A percentile compares a stretch with the other conserved stretches of the same genome.
These are phyloP conservation scores for Nyctanthes arbortristis DNA, from an alignment of 257 asterid species.

Conservation along the genomic window DNA sequence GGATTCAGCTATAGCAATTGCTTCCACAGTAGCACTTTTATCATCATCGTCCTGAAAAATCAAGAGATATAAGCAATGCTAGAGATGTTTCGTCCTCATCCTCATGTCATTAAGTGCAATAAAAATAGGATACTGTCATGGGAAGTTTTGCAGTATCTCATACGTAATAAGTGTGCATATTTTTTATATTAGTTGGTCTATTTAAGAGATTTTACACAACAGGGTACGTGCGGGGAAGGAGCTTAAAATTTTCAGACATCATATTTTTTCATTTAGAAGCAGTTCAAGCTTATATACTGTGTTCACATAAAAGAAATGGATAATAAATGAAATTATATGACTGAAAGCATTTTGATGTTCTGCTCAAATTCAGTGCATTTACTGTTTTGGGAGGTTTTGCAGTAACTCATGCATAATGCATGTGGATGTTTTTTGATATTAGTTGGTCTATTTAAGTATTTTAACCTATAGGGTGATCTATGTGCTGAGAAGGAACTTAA, in stretches of 20 bases:
- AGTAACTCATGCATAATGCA: not conserved
- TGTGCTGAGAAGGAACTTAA: not conserved
- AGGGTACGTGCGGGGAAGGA: not conserved
- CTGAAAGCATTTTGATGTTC: too few species aligned
- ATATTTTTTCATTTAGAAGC: not conserved
- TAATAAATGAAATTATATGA: too few species aligned
- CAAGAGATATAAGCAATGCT: conserved; percentile 3
- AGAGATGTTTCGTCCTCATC: conserved; percentile 24
- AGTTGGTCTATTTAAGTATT: not conserved
- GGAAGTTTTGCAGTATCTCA: not conserved
- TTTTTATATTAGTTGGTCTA: not conserved
- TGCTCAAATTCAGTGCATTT: too few species aligned
- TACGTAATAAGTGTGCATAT: not conserved
- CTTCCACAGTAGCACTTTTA: conserved; percentile 23
- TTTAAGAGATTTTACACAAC: too few species aligned
- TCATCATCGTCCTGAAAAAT: conserved; percentile 45
- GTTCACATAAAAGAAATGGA: too few species aligned
- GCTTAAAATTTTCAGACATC: not conserved
- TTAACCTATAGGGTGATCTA: not conserved
- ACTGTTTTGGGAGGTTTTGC: not conserved
- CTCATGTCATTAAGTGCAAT: not conserved
- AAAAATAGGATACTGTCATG: not conserved
- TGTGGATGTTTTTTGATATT: not conserved
- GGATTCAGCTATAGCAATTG: conserved; percentile 30
- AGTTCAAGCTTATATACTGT: not conserved